Evolutionary conservation across 176 grass and related monocot genomes (phyloP).

Genomic region (Lolium perenne): DNA sequence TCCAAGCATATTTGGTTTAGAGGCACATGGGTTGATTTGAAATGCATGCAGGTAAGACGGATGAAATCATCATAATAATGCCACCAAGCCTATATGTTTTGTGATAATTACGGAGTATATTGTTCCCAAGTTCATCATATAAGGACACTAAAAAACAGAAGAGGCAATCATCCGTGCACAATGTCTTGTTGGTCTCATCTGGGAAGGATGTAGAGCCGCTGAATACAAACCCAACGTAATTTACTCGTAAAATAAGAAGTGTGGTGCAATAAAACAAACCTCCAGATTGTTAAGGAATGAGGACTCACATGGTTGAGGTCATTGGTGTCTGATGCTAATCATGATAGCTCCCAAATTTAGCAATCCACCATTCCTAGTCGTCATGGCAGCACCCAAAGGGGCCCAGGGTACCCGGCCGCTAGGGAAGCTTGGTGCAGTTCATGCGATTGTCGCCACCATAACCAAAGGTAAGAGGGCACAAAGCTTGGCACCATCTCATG

Average conservation of each 20-base stretch:
- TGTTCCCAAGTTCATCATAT: not conserved
- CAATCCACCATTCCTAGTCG: not conserved
- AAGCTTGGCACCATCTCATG: not conserved
- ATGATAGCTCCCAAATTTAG: not conserved
- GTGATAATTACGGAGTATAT: not conserved
- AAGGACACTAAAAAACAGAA: not conserved
- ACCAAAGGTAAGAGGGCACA: not conserved
- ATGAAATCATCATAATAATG: not conserved
- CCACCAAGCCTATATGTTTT: not conserved
- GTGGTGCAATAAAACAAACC: not conserved
- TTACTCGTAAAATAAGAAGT: not conserved
- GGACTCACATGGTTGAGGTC: not conserved
- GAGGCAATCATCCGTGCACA: not conserved
- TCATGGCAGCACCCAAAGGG: not conserved
- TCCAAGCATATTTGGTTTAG: not conserved
- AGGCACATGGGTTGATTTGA: not conserved
- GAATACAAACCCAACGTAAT: not conserved
- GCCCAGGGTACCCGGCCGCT: not conserved
- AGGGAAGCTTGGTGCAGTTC: not conserved
- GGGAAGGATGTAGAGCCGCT: not conserved
- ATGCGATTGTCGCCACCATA: not conserved
- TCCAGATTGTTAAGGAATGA: not conserved
- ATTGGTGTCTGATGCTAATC: not conserved
- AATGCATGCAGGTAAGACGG: not conserved
- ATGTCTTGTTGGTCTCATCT: not conserved